Percentiles rank a stretch among this genome's conserved stretches.
Conservation (phyloP, 768 basidiomycete species). For the Russula abietina region DNA sequence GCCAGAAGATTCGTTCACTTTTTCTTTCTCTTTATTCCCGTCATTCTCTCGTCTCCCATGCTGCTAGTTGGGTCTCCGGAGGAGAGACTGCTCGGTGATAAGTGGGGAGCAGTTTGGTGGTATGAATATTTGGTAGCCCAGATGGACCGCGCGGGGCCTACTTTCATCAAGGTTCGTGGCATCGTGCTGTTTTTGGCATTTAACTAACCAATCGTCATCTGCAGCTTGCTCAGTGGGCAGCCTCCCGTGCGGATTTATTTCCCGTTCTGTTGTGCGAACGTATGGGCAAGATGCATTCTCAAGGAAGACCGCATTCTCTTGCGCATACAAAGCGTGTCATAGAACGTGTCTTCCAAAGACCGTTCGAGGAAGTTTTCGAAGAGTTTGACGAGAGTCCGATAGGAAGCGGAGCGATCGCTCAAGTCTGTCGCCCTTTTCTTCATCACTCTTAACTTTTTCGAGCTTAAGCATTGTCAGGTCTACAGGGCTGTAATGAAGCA, state of each 20-base stretch:
- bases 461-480: constrained; percentile 39
- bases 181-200: neutral
- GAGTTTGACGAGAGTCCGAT: constrained; percentile 83
- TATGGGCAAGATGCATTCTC: constrained; percentile 84
- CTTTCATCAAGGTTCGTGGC: constrained; percentile 81
- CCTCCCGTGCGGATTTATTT: constrained; percentile 90
- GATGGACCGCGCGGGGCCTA: constrained; percentile 95
- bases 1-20: constrained; percentile 78
- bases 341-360: constrained; percentile 73
- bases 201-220: neutral
- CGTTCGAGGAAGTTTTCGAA: constrained; percentile 87
- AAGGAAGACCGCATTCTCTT: constrained; percentile 74
- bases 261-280: constrained; percentile 78
- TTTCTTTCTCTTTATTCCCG: constrained; percentile 78
- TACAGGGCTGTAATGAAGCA: constrained; percentile 82
- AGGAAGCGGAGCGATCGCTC: constrained; percentile 98
- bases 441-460: neutral
- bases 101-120: constrained; percentile 97
- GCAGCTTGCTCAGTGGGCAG: constrained; percentile 97
- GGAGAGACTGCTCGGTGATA: constrained; percentile 57
- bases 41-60: constrained; percentile 80
- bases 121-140: constrained; percentile 79
- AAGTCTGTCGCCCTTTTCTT: constrained; percentile 39
- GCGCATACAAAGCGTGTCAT: constrained; percentile 75
- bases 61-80: constrained; percentile 60